Evolutionary conservation across 331 rosid species (phyloP), one percentile per base, ranked within the genome.

Genomic region (Malus hybrid): DNA sequence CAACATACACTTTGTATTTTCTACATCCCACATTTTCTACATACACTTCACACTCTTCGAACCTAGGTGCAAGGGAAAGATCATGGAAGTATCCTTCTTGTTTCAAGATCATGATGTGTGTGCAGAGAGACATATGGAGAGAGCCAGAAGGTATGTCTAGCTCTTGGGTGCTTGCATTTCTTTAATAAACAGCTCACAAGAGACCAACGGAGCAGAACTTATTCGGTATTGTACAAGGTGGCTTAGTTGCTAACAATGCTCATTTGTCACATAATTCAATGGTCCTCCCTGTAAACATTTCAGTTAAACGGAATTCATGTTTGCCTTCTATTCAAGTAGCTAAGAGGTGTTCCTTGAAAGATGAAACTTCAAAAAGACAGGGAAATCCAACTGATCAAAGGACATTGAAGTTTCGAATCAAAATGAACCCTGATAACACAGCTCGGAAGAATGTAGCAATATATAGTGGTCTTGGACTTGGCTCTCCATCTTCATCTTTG

Each of bases 381-480:
- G 78, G 79, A 60, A 84, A 82, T 82, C 82, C 75, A 15, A 78
- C 86, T 44, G 87, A 84, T 75, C 90, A 77, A 76, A 77, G 90
- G 77, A 56, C 87, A 10, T 80, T 91, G 77, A 93, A 89, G 88
- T 64, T 93, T 65, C 93, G 93, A 72, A 61, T 93, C 48, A 91
- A 89, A 89, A 70, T 93, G 90, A 83, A 89, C 39, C 72, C 87
- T 56, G 86, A 81, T 72, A 83, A 74, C 52, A 42, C 75, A 24
- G 82, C 79, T 27, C 79, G 22, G 67, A 89, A 80, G 81, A 93
- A 86, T 74, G 90, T 88, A 44, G 92, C 89, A 34, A 82, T 93
- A 71, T 91, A 90, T 71, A 89, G 91, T 84, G 96, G 93, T 77
- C 96, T 93, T 73, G 98, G 97, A 61, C 97, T 91, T 62, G 90